Percentiles rank a stretch among this genome's conserved stretches.
phyloP scores from a whole-genome alignment of 352 stramenopile species.

The Plasmopara halstedii region DNA sequence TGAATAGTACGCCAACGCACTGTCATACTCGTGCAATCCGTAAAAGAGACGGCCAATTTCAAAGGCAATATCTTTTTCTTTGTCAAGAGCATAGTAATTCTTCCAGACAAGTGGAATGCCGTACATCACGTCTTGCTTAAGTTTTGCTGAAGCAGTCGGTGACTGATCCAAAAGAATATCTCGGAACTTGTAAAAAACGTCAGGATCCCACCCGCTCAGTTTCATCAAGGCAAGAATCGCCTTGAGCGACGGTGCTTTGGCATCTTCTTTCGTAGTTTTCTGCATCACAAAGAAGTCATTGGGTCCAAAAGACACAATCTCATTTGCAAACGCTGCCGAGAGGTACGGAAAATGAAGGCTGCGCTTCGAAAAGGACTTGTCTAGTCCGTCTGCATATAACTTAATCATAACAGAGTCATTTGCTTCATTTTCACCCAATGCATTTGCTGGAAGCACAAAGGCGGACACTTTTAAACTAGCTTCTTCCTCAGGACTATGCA shows the following conservation, averaged over 20 bases:
- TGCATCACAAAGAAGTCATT: constrained; percentile 96
- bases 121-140: constrained; percentile 76
- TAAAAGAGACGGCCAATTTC: constrained; percentile 90
- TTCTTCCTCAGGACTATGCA: constrained; percentile 91
- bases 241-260: constrained; percentile 73
- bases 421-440: constrained; percentile 6
- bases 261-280: constrained; percentile 80
- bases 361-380: constrained; percentile 53
- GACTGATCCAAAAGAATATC: constrained; percentile 87
- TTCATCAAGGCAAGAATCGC: constrained; percentile 87
- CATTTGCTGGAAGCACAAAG: constrained; percentile 65
- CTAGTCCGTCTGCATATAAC: constrained; percentile 46
- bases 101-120: constrained; percentile 84
- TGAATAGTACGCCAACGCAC: constrained; percentile 86
- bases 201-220: constrained; percentile 88
- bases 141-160: constrained; percentile 43
- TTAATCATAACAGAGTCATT: constrained; percentile 18
- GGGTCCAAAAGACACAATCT: constrained; percentile 86
- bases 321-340: constrained; percentile 69
- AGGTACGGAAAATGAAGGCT: constrained; percentile 63
- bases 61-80: constrained; percentile 90
- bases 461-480: constrained; percentile 88
- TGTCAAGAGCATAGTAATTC: constrained; percentile 92
- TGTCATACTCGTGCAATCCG: constrained; percentile 87
- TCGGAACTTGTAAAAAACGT: constrained; percentile 95